Evolutionary conservation across 352 stramenopile genomes (phyloP).

Genomic region (Phytophthora multivora): DNA sequence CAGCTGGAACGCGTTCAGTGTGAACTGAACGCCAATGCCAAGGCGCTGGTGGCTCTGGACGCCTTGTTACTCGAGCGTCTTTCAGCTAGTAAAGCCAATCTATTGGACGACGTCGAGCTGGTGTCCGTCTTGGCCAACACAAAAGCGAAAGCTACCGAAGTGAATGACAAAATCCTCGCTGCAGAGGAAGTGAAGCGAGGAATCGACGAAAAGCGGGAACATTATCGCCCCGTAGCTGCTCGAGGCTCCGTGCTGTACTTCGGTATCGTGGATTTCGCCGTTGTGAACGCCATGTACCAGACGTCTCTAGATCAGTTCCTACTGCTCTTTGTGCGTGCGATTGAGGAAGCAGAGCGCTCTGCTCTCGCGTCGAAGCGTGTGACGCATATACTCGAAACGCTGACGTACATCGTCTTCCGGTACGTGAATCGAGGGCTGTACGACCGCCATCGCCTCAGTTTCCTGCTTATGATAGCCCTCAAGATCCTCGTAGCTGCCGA

Average conservation of each 20-base stretch:
- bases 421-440: conserved; percentile 83
- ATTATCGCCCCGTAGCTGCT: conserved; percentile 90
- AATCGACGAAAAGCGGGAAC: conserved; percentile 92
- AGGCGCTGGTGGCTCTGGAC: conserved; percentile 85
- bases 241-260: conserved; percentile 91
- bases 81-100: conserved; percentile 83
- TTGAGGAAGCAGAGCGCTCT: conserved; percentile 84
- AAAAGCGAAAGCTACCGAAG: conserved; percentile 90
- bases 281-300: conserved; percentile 93
- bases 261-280: conserved; percentile 84
- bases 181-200: conserved; percentile 86
- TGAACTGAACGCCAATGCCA: conserved; percentile 88
- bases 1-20: conserved; percentile 87
- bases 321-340: conserved; percentile 80
- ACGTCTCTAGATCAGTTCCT: conserved; percentile 91
- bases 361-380: conserved; percentile 86
- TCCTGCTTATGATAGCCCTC: conserved; percentile 68
- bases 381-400: conserved; percentile 84
- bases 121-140: conserved; percentile 87
- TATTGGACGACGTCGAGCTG: conserved; percentile 90
- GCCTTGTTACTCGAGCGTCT: conserved; percentile 86
- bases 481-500: conserved; percentile 81
- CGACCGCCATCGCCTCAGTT: conserved; percentile 76
- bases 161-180: conserved; percentile 91
- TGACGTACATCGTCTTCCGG: conserved; percentile 83